Conservation (phyloP, 768 basidiomycete genomes). For the Lentinula guzmanii region DNA sequence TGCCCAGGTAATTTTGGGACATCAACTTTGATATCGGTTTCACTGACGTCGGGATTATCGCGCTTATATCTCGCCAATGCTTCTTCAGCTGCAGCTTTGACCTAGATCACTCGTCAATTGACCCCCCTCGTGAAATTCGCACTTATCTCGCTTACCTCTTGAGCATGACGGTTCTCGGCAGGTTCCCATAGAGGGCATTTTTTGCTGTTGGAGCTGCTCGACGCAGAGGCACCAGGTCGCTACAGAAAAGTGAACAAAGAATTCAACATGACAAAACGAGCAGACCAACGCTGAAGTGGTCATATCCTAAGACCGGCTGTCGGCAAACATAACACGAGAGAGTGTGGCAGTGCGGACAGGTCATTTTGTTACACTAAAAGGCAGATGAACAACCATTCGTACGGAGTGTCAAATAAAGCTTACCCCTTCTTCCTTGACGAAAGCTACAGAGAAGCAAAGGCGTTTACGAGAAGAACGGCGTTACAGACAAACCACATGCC, state of each 20-base stretch:
- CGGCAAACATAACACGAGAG: conserved; percentile 85
- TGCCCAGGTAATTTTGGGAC: conserved; percentile 37
- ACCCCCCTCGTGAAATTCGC: neutral
- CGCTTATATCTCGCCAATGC: conserved; percentile 59
- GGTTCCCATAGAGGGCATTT: conserved; percentile 70
- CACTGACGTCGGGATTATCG: conserved; percentile 58
- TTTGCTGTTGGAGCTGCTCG: conserved; percentile 13
- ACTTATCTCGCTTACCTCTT: conserved; percentile 42
- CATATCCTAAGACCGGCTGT: conserved; percentile 64
- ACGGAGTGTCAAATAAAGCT: conserved; percentile 16
- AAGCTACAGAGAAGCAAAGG: conserved; percentile 38
- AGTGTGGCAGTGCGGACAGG: conserved; percentile 64
- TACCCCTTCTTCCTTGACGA: conserved; percentile 77
- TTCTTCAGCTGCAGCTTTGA: conserved; percentile 58
- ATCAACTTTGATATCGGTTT: conserved; percentile 59
- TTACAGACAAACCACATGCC: conserved; percentile 29
- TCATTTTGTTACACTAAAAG: conserved; percentile 92
- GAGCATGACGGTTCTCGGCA: conserved; percentile 56
- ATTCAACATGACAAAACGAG: neutral
- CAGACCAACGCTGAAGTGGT: conserved; percentile 55
- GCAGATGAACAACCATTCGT: neutral
- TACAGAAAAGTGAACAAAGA: conserved; percentile 10
- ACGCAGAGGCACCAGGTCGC: conserved; percentile 5
- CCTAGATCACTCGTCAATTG: conserved; percentile 31
- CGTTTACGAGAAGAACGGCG: neutral